A percentile compares a stretch with the other conserved stretches of the same genome.
Conservation (phyloP, 129 eudicot species). For the Chrysanthemum makinoi region DNA sequence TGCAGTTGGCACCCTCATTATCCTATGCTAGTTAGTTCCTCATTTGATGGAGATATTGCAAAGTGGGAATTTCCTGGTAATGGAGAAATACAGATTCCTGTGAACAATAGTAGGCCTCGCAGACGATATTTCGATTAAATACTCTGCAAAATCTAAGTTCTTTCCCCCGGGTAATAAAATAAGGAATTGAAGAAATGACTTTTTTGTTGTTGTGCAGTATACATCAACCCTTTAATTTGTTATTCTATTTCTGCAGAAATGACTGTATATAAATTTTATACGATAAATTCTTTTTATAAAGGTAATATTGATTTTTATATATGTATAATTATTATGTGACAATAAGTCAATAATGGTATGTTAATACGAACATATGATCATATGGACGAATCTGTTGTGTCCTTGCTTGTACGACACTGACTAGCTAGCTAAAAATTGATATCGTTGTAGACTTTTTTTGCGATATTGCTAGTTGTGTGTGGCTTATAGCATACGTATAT, state of each 20-base stretch:
- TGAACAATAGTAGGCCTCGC: slow-evolving; percentile 22
- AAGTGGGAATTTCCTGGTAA: slow-evolving; percentile 79
- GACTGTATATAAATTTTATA: slow-evolving; percentile 27
- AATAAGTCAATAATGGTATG: neutral
- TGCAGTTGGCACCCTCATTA: slow-evolving; percentile 93
- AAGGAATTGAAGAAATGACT: slow-evolving; percentile 7
- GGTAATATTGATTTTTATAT: neutral
- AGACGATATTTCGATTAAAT: slow-evolving; percentile 37
- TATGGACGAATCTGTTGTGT: neutral
- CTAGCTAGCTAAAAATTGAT: too few relatives aligned
- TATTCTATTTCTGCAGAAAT: neutral
- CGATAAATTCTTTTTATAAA: neutral
- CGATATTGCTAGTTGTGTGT: too few relatives aligned
- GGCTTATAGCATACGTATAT: too few relatives aligned
- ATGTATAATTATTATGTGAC: neutral
- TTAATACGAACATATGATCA: neutral
- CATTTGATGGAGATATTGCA: slow-evolving; percentile 80
- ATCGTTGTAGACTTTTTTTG: too few relatives aligned
- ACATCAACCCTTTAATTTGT: neutral
- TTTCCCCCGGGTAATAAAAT: neutral
- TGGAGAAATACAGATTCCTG: slow-evolving; percentile 35
- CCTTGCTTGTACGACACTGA: neutral
- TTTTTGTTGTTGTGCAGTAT: slow-evolving; percentile 22
- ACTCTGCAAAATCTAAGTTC: slow-evolving; percentile 2
- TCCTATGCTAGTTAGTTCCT: slow-evolving; percentile 87